Evolutionary conservation across 78 protist species (phyloP), one percentile per base, ranked within the genome.

Genomic region (Thecamonas trahens): DNA sequence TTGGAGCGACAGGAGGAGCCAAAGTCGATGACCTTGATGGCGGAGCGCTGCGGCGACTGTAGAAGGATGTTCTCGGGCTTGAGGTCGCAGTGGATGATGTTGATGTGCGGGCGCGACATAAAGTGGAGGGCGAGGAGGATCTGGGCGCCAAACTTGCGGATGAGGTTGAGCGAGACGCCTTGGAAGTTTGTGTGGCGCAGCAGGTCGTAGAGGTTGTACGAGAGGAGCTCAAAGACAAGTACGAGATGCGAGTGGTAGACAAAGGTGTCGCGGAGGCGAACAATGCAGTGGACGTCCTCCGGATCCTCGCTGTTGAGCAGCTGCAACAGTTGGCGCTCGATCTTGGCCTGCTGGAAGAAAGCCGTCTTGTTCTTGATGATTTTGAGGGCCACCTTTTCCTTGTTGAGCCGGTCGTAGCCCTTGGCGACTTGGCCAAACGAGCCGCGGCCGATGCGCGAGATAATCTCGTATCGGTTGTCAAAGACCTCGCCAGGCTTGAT

Each of bases 11-110:
- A 91, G 29, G 91, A 67, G 22, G 88, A 72, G 35, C 98, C 98
- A 53, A 92, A 94, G 79, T 94, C 98, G 34, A 94, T 86, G 32
- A 94, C 79, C 28, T 91, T 92, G 67, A 92, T 90, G 34, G 74
- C 75, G 60, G 86, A 80, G 32, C 87, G 55, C 44, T 71, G 74
- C 54, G 86, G 84, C 54, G 72, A 39, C 17, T 71, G n/a, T 42
- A 95, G 74, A 58, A 95, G 76, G 31, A 87, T 80, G 75, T 91
- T 85, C 44, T 91, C 96, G 20, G 81, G 85, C 66, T 95, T 95
- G 42, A 95, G 77, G 74, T 95, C 99, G 71, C 97, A 94, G 83
- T 95, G 99, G 37, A 95, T 86, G 31, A 94, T 70, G 38, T 64
- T 61, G 14, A 84, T 77, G 22, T 74, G 78, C 28, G 77, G 59